phyloP scores from a whole-genome alignment of 768 basidiomycete species.

The Daedaleopsis nitida region DNA sequence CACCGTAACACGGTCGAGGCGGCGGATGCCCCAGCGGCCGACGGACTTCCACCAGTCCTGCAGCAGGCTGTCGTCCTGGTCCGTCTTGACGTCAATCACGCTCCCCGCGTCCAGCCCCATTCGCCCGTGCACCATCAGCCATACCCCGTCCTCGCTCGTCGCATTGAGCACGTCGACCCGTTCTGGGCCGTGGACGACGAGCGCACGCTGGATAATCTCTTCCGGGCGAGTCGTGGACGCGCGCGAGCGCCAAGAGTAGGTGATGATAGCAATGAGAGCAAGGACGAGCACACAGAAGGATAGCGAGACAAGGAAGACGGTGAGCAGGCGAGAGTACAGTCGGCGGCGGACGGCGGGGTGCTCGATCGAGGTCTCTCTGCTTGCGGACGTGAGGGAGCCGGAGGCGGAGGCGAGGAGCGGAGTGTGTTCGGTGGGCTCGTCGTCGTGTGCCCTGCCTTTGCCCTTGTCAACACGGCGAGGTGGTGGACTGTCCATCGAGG shows the following conservation, averaged over 20 bases:
- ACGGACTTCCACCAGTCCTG: constrained; percentile 61
- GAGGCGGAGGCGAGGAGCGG: constrained; percentile 52
- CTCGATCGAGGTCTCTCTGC: constrained; percentile 27
- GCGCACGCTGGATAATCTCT: constrained; percentile 54
- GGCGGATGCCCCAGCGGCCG: constrained; percentile 66
- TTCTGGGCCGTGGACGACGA: constrained; percentile 64
- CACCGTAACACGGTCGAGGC: constrained; percentile 58
- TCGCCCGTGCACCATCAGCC: constrained; percentile 57
- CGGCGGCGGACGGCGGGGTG: constrained; percentile 22
- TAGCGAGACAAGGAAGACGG: constrained; percentile 62
- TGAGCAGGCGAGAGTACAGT: constrained; percentile 37
- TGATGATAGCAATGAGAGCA: constrained; percentile 50
- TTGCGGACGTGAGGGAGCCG: constrained; percentile 27
- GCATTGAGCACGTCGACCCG: constrained; percentile 62
- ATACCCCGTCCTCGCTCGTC: constrained; percentile 57
- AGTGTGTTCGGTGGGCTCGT: constrained; percentile 51
- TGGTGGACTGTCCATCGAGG: constrained; percentile 9
- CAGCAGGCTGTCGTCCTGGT: constrained; percentile 46
- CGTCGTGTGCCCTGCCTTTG: constrained; percentile 47
- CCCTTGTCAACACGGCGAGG: constrained; percentile 43
- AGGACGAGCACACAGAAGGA: constrained; percentile 49
- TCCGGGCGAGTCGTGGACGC: constrained; percentile 56
- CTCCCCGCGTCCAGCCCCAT: constrained; percentile 71
- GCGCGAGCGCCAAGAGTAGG: constrained; percentile 66
- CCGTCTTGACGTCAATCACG: constrained; percentile 55